Conservation (phyloP, 805 yeast genomes). For the Scheffersomyces lignosus region DNA sequence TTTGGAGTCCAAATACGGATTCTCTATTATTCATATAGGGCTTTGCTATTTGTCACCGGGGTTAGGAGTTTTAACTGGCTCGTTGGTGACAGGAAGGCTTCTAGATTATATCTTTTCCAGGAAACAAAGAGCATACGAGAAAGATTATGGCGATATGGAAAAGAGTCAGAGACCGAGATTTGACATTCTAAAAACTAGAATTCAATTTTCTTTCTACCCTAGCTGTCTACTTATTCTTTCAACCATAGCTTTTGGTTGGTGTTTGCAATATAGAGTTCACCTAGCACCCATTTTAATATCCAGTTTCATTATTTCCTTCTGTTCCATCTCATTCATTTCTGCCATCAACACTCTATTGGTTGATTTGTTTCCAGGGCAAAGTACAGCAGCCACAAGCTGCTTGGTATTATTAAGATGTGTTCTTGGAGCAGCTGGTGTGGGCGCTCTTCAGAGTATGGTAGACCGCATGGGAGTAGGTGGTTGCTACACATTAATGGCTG, state of each 20-base stretch:
- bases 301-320: conserved; percentile 56
- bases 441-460: conserved; percentile 64
- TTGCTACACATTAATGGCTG: conserved; percentile 70
- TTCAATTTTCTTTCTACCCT: conserved; percentile 46
- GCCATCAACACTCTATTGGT: conserved; percentile 66
- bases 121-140: conserved; percentile 18
- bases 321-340: conserved; percentile 59
- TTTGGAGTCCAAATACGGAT: conserved; percentile 49
- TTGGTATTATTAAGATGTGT: conserved; percentile 72
- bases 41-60: conserved; percentile 79
- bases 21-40: conserved; percentile 61
- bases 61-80: conserved; percentile 59
- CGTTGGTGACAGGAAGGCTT: conserved; percentile 56
- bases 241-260: conserved; percentile 70
- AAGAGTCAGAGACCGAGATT: conserved; percentile 30
- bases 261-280: conserved; percentile 48
- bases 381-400: conserved; percentile 75
- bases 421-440: conserved; percentile 67
- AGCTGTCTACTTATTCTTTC: conserved; percentile 40
- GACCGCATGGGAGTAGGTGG: conserved; percentile 66
- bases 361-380: conserved; percentile 69
- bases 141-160: conserved; percentile 19
- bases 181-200: conserved; percentile 55
- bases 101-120: conserved; percentile 52
- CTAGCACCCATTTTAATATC: conserved; percentile 60